phyloP scores from a whole-genome alignment of 805 yeast species.

The Candida montana region DNA sequence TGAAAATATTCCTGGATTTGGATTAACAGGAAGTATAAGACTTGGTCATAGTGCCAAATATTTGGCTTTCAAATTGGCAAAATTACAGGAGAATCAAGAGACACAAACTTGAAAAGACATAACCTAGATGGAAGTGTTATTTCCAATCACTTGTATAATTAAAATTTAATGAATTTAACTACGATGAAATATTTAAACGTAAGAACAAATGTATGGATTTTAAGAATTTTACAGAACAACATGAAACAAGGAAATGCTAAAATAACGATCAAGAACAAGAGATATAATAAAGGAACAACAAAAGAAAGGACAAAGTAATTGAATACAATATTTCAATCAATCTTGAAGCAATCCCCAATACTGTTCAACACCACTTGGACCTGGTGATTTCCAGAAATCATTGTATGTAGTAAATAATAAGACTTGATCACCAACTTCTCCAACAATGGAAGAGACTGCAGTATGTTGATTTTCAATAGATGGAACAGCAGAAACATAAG shows the following conservation, averaged over 20 bases:
- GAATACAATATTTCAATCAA: too few species aligned
- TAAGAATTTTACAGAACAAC: too few species aligned
- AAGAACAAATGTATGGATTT: too few species aligned
- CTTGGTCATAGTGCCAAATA: constrained; percentile 73
- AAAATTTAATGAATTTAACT: not conserved
- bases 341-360: constrained; percentile 36
- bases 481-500: constrained; percentile 53
- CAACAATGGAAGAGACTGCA: constrained; percentile 46
- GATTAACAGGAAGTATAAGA: constrained; percentile 27
- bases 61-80: constrained; percentile 48
- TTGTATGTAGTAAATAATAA: constrained; percentile 57
- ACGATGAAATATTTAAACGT: too few species aligned
- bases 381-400: constrained; percentile 59
- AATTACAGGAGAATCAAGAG: constrained; percentile 3
- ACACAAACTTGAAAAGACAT: not conserved
- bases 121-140: too few species aligned
- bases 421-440: constrained; percentile 41
- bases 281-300: constrained; percentile 8
- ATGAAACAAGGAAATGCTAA: too few species aligned
- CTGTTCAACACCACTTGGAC: constrained; percentile 53
- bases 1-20: constrained; percentile 22
- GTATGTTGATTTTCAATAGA: constrained; percentile 44
- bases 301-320: too few species aligned
- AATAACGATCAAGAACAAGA: too few species aligned
- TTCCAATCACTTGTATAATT: constrained; percentile 1